phyloP scores from a whole-genome alignment of 2,329 filamentous ascomycete species.

The Colletotrichum limetticola region DNA sequence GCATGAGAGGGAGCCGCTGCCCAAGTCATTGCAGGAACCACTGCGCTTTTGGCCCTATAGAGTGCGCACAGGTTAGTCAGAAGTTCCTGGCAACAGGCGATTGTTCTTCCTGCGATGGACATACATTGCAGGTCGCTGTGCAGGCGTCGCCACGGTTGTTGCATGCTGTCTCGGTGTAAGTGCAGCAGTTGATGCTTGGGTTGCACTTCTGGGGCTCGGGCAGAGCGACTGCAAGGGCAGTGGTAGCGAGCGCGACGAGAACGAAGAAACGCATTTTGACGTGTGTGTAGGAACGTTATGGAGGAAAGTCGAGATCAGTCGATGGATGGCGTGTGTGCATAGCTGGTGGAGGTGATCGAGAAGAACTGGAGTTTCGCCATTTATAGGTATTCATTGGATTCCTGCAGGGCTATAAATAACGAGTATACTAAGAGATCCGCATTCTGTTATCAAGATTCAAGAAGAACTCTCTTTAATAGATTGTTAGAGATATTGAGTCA shows the following conservation, averaged over 20 bases:
- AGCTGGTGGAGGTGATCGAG: too few species aligned
- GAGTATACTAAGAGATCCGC: neutral
- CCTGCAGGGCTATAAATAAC: neutral
- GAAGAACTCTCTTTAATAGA: neutral
- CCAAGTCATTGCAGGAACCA: neutral
- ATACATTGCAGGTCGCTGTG: neutral
- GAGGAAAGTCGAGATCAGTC: neutral
- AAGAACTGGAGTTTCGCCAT: neutral
- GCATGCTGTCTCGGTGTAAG: neutral
- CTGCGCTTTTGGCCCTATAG: neutral
- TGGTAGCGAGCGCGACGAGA: neutral
- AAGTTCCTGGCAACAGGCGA: too few species aligned
- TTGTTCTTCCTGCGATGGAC: neutral
- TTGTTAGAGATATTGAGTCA: neutral
- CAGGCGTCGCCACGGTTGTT: neutral
- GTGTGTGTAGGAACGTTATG: too few species aligned
- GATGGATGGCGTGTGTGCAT: neutral
- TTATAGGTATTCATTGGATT: neutral
- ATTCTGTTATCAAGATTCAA: neutral
- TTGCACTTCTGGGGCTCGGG: constrained; percentile 7
- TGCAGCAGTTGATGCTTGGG: constrained; percentile 4
- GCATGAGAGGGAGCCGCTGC: neutral
- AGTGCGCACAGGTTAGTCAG: neutral
- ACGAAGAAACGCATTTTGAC: neutral
- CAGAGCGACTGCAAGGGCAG: neutral